Evolutionary conservation across 257 asterid genomes (phyloP).

Genomic region (Henckelia pumila): DNA sequence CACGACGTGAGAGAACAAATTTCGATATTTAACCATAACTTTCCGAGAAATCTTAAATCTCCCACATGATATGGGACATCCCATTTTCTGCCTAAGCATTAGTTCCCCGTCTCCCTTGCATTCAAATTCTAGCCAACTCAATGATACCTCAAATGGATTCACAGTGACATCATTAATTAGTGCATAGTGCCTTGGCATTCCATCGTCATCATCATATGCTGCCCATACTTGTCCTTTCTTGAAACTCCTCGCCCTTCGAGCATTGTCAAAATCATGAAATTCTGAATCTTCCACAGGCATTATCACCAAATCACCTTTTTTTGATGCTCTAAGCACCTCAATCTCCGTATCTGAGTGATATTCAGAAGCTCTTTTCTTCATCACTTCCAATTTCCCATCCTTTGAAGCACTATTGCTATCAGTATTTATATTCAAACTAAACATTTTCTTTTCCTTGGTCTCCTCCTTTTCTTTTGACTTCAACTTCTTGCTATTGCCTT

Average conservation of each 20-base stretch:
- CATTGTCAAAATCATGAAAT: constrained; percentile 72
- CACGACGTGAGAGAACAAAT: constrained; percentile 39
- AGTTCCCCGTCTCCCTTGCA: constrained; percentile 38
- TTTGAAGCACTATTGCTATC: constrained; percentile 40
- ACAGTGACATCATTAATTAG: constrained; percentile 53
- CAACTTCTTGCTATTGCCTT: constrained; percentile 9
- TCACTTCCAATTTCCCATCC: constrained; percentile 25
- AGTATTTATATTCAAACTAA: constrained; percentile 30
- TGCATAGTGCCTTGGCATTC: constrained; percentile 87
- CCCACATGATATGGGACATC: constrained; percentile 61
- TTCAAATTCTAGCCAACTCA: constrained; percentile 63
- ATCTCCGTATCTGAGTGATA: constrained; percentile 25
- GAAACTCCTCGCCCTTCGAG: constrained; percentile 63
- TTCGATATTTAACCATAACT: constrained; percentile 29
- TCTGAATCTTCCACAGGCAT: constrained; percentile 52
- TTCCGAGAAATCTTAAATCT: constrained; percentile 39
- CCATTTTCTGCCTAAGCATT: constrained; percentile 39
- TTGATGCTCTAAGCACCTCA: constrained; percentile 29
- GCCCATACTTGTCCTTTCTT: constrained; percentile 97
- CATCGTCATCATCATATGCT: constrained; percentile 65
- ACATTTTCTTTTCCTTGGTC: constrained; percentile 24
- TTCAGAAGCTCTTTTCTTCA: constrained; percentile 20
- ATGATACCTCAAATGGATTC: constrained; percentile 64
- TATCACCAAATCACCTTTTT: constrained; percentile 41
- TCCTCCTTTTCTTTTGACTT: constrained; percentile 3